Percentiles rank a stretch among this genome's conserved stretches.
Conservation (phyloP, 139 green algal genomes). For the Asterochloris sp. region DNA sequence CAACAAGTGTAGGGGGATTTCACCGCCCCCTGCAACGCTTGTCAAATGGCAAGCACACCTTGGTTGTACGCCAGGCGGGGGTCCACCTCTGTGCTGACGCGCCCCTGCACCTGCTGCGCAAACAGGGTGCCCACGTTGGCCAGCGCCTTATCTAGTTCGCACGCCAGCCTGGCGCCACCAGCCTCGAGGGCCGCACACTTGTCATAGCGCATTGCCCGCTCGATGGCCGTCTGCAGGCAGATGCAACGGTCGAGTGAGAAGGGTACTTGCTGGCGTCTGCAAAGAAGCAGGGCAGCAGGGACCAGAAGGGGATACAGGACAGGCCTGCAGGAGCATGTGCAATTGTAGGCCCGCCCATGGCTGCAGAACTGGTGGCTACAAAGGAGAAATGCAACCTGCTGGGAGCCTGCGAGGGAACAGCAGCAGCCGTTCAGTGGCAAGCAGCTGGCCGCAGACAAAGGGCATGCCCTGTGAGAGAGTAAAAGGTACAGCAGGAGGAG, state of each 20-base stretch:
- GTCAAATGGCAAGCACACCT: constrained; percentile 31
- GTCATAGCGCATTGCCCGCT: constrained; percentile 61
- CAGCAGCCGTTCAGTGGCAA: too few species aligned
- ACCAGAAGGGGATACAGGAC: neutral
- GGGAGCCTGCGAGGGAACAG: too few species aligned
- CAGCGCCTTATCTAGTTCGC: constrained; percentile 69
- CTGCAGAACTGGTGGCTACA: too few species aligned
- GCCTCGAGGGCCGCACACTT: constrained; percentile 25
- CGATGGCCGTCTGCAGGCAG: constrained; percentile 62
- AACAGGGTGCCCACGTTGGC: constrained; percentile 74
- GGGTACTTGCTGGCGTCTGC: neutral
- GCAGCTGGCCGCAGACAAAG: too few species aligned
- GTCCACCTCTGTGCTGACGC: constrained; percentile 77
- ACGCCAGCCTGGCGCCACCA: constrained; percentile 18
- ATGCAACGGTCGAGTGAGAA: neutral
- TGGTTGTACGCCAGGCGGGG: constrained; percentile 61
- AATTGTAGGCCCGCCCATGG: too few species aligned
- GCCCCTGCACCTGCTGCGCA: constrained; percentile 57
- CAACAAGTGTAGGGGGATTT: neutral
- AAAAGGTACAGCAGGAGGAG: too few species aligned
- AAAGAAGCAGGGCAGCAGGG: neutral
- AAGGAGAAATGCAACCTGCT: too few species aligned
- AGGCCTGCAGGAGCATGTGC: too few species aligned
- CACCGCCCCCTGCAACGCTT: too few species aligned
- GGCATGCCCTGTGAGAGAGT: too few species aligned